Evolutionary conservation across 1,284 basidiomycete species (phyloP).

Genomic region (Trametes polyzona): DNA sequence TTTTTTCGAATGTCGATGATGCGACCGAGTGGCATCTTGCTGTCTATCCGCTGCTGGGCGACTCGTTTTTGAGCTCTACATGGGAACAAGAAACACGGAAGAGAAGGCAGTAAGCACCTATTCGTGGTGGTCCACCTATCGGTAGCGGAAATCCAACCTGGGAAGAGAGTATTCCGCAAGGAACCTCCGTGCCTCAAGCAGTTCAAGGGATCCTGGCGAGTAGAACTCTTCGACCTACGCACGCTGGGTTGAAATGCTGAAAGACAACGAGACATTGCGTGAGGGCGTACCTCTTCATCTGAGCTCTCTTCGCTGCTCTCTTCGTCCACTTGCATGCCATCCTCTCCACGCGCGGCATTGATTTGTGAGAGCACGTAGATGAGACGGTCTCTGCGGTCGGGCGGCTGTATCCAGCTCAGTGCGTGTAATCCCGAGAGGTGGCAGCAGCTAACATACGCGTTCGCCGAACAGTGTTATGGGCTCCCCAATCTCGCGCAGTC

Average conservation of each 20-base stretch:
- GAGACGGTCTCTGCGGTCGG: constrained; percentile 91
- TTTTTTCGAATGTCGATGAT: constrained; percentile 92
- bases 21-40: constrained; percentile 85
- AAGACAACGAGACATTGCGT: background rate
- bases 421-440: background rate
- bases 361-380: constrained; percentile 93
- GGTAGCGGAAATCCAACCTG: constrained; percentile 77
- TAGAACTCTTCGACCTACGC: constrained; percentile 92
- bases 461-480: constrained; percentile 98
- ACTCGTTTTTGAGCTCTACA: constrained; percentile 91
- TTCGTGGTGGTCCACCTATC: constrained; percentile 46
- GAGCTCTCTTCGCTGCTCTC: constrained; percentile 63
- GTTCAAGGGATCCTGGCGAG: constrained; percentile 85
- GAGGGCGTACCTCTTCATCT: constrained; percentile 72
- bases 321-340: constrained; percentile 71
- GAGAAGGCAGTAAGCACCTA: constrained; percentile 77
- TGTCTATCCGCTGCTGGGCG: constrained; percentile 88
- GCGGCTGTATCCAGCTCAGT: constrained; percentile 54
- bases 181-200: constrained; percentile 81
- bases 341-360: constrained; percentile 76
- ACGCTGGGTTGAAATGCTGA: constrained; percentile 7
- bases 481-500: constrained; percentile 91
- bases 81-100: constrained; percentile 40
- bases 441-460: constrained; percentile 64
- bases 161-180: constrained; percentile 93